Evolutionary conservation across 805 yeast species (phyloP).

Genomic region (Vanderwaltozyma tropicalis): DNA sequence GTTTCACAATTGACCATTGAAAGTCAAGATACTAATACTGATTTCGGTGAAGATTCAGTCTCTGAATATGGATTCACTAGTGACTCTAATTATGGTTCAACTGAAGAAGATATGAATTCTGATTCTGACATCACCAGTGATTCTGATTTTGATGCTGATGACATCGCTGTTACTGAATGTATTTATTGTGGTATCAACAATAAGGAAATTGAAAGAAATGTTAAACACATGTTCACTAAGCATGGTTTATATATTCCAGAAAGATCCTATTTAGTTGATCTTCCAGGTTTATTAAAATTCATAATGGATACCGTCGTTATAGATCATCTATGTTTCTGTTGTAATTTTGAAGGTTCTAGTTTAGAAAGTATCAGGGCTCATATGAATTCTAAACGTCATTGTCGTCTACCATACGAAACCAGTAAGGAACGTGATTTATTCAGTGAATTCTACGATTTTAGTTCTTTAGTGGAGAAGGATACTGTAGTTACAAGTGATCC

Average conservation of each 20-base stretch:
- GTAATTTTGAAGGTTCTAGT: conserved; percentile 75
- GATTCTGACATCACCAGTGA: conserved; percentile 16
- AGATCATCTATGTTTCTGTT: conserved; percentile 75
- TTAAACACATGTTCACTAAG: conserved; percentile 62
- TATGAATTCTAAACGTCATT: conserved; percentile 75
- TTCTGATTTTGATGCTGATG: conserved; percentile 14
- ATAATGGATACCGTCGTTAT: conserved; percentile 71
- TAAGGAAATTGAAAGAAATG: conserved; percentile 45
- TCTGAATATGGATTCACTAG: conserved; percentile 40
- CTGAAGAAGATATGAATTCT: conserved; percentile 7
- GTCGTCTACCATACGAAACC: conserved; percentile 78
- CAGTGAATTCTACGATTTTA: conserved; percentile 76
- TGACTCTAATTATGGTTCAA: conserved; percentile 26
- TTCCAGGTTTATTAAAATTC: conserved; percentile 61
- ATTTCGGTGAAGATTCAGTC: conserved; percentile 36
- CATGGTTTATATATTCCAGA: conserved; percentile 92
- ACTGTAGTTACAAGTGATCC: conserved; percentile 6
- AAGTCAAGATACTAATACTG: conserved; percentile 29
- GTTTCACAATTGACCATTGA: conserved; percentile 36
- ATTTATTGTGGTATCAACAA: conserved; percentile 48
- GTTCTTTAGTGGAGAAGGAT: conserved; percentile 42
- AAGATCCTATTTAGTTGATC: conserved; percentile 51
- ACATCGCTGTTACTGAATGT: conserved; percentile 35
- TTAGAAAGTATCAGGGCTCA: conserved; percentile 85
- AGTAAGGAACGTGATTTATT: conserved; percentile 68